phyloP scores from a whole-genome alignment of 192 early-diverging fungal species.

The Backusella psychrophila region DNA sequence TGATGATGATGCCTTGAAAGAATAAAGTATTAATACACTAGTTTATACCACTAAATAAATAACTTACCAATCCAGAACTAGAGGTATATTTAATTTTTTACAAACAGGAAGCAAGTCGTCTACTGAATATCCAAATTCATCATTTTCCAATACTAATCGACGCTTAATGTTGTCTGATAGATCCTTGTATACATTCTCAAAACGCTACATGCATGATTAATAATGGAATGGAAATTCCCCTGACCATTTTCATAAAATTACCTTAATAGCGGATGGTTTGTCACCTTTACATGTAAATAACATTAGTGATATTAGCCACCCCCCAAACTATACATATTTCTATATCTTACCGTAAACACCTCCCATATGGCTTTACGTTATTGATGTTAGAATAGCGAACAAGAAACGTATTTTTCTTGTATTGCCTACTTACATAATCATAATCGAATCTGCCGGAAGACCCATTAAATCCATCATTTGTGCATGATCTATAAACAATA shows the following conservation, averaged over 20 bases:
- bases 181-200: slow-evolving; percentile 34
- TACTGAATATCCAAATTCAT: slow-evolving; percentile 48
- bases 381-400: slow-evolving; percentile 4
- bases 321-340: background rate
- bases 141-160: slow-evolving; percentile 50
- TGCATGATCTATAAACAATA: slow-evolving; percentile 31
- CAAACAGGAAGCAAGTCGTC: slow-evolving; percentile 45
- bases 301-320: background rate
- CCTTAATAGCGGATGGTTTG: slow-evolving; percentile 13
- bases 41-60: background rate
- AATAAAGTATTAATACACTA: background rate
- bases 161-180: slow-evolving; percentile 36
- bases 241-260: background rate
- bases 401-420: background rate
- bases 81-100: slow-evolving; percentile 41
- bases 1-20: slow-evolving; percentile 32
- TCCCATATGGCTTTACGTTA: slow-evolving; percentile 26
- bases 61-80: slow-evolving; percentile 49
- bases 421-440: slow-evolving; percentile 43
- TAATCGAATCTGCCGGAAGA: slow-evolving; percentile 40
- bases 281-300: slow-evolving; percentile 3
- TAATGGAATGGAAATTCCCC: background rate
- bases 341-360: slow-evolving; percentile 19
- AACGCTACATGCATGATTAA: slow-evolving; percentile 25
- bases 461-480: slow-evolving; percentile 47